phyloP scores from a whole-genome alignment of 352 stramenopile species.

The Globisporangium rhizosaccharum region DNA sequence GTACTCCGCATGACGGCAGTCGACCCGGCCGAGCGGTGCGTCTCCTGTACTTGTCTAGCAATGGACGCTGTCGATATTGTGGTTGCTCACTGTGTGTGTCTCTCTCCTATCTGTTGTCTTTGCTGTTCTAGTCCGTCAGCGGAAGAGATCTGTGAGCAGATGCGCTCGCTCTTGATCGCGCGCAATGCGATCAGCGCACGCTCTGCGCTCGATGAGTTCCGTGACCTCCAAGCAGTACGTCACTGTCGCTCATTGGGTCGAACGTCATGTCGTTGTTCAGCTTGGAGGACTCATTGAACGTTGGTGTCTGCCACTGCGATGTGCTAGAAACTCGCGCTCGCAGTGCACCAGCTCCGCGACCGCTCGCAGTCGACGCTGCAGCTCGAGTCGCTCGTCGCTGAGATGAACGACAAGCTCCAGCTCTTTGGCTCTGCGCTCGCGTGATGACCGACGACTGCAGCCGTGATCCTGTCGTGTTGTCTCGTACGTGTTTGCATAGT shows the following conservation, averaged over 20 bases:
- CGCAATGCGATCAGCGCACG: slow-evolving; percentile 29
- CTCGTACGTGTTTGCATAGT: background rate
- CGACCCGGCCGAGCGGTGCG: slow-evolving; percentile 52
- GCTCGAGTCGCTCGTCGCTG: slow-evolving; percentile 52
- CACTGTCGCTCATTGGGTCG: background rate
- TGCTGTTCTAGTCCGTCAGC: slow-evolving; percentile 23
- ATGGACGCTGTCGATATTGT: background rate
- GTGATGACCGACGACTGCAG: slow-evolving; percentile 6
- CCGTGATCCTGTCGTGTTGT: too few relatives aligned
- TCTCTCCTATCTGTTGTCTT: background rate
- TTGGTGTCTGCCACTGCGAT: background rate
- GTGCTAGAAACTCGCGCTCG: slow-evolving; percentile 33
- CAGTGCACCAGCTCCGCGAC: slow-evolving; percentile 52
- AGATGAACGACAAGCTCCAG: slow-evolving; percentile 70
- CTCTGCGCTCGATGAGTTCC: slow-evolving; percentile 57
- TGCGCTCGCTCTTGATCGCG: slow-evolving; percentile 38
- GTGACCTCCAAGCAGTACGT: slow-evolving; percentile 45
- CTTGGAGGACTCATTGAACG: background rate
- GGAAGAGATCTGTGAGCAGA: slow-evolving; percentile 54
- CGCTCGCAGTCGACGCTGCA: slow-evolving; percentile 53
- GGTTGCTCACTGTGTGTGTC: background rate
- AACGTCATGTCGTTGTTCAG: slow-evolving; percentile 1
- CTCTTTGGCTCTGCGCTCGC: slow-evolving; percentile 51
- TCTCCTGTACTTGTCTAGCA: background rate
- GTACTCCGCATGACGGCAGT: slow-evolving; percentile 75